Conservation (phyloP, 2,329 filamentous ascomycete genomes). For the Calonectria fujianensis region DNA sequence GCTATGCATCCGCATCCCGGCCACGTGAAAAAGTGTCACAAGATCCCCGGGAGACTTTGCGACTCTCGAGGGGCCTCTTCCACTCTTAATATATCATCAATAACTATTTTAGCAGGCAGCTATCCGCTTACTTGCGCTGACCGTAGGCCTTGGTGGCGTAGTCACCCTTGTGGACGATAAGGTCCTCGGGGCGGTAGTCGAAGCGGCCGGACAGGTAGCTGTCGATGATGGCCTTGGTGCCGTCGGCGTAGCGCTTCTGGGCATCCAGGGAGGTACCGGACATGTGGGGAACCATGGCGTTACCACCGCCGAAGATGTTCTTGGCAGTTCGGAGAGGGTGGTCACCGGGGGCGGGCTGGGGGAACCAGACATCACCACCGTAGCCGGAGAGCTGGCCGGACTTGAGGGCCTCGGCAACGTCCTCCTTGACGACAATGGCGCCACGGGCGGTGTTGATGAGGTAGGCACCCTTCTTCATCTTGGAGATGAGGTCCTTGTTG, state of each 20-base stretch:
- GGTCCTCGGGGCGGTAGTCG: slow-evolving; percentile 92
- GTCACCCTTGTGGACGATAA: slow-evolving; percentile 92
- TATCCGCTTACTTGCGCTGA: slow-evolving; percentile 69
- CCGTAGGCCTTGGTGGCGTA: slow-evolving; percentile 98
- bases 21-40: slow-evolving; percentile 16
- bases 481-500: slow-evolving; percentile 98
- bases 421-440: slow-evolving; percentile 99
- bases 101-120: slow-evolving; percentile 25
- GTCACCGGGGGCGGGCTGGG: slow-evolving; percentile 94
- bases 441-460: slow-evolving; percentile 99
- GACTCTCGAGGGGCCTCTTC: neutral
- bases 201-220: slow-evolving; percentile 91
- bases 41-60: neutral
- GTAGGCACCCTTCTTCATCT: slow-evolving; percentile 99
- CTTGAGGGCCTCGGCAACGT: slow-evolving; percentile 95
- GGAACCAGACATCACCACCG: slow-evolving; percentile 96
- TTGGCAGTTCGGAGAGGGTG: slow-evolving; percentile 94
- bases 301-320: slow-evolving; percentile 97
- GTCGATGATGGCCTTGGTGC: slow-evolving; percentile 91
- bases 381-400: slow-evolving; percentile 93
- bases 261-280: slow-evolving; percentile 99
- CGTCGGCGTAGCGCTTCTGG: slow-evolving; percentile 92
- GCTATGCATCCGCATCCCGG: slow-evolving; percentile 15
- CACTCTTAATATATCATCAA: slow-evolving; percentile 24
- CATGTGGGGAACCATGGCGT: slow-evolving; percentile 99